Evolutionary conservation across 331 rosid species (phyloP), one percentile per base, ranked within the genome.

Genomic region (Rosa hybrid): DNA sequence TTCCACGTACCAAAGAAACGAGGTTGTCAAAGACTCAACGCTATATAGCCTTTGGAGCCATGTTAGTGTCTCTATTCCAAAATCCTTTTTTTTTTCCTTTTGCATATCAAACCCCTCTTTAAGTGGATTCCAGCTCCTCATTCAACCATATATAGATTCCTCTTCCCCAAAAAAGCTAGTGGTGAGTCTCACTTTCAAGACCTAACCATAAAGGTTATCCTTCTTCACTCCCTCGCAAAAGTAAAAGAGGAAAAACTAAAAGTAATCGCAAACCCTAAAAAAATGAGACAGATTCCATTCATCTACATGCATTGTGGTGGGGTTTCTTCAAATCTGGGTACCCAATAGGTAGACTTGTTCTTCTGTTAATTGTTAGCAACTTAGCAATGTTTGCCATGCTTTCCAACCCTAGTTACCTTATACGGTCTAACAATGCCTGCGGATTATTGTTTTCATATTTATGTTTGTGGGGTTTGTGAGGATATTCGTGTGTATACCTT

Each of bases 121-220:
- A 44, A 95, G 99, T 93, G 99, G 97, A 90, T 88, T 93, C 98
- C 98, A 95, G 88, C 97, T 91, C 98, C 91, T 90, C 92, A 48
- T 91, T 89, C 97, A 92, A 91, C 94, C 91, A 90, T 80, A 85
- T 87, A 80, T 83, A 82, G 88, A 83, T 91, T 92, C 92, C 90
- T 86, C 71, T 41, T 72, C 72, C 83, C 12, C 9, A n/a, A 41
- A 41, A 68, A 45, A 48, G 41, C 64, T 53, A n/a, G 62, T 78
- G 78, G 78, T 72, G 71, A 76, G 88, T 88, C 89, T 87, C 90
- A 83, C 95, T 92, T 89, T 90, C 92, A 75, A 74, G 73, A 80
- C 88, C 87, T 83, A 83, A 79, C 90, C 85, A 68, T 78, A 87
- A 79, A 83, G 75, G 68, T 77, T 78, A 78, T 51, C 69, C 83